phyloP scores from a whole-genome alignment of 805 yeast species.

The Nematodospora valgi region DNA sequence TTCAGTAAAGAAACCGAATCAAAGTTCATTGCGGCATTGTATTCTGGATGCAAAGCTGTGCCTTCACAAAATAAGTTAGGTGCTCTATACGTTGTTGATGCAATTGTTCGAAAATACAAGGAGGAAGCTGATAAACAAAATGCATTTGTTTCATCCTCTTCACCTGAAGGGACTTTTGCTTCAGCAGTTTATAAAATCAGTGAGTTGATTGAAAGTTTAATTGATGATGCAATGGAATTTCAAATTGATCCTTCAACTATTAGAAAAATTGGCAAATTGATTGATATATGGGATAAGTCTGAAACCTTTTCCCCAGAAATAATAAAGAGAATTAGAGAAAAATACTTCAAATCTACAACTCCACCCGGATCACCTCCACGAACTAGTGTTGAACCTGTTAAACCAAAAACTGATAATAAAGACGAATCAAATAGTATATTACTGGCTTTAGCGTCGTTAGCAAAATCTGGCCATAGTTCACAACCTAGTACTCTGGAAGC shows the following conservation, averaged over 20 bases:
- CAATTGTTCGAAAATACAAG: constrained; percentile 80
- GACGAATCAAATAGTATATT: constrained; percentile 60
- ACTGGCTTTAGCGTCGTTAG: constrained; percentile 67
- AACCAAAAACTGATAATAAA: constrained; percentile 13
- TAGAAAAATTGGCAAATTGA: constrained; percentile 76
- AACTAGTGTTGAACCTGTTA: constrained; percentile 20
- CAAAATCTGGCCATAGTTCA: constrained; percentile 30
- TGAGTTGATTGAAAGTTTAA: constrained; percentile 57
- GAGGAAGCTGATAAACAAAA: constrained; percentile 65
- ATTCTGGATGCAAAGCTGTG: constrained; percentile 65
- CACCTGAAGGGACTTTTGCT: constrained; percentile 69
- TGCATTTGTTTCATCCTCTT: constrained; percentile 43
- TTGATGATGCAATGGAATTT: constrained; percentile 60
- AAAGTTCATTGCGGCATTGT: constrained; percentile 54
- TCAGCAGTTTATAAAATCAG: constrained; percentile 68
- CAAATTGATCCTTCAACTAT: constrained; percentile 49
- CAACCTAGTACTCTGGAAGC: constrained; percentile 26
- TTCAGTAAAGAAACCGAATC: constrained; percentile 47
- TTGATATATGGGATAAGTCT: constrained; percentile 90
- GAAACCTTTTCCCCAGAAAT: constrained; percentile 64
- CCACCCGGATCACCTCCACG: constrained; percentile 64
- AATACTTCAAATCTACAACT: constrained; percentile 61
- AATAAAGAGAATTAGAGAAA: constrained; percentile 53
- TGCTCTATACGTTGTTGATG: constrained; percentile 85
- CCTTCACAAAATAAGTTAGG: constrained; percentile 86